phyloP scores from a whole-genome alignment of 2,329 filamentous ascomycete genomes.

The Venturia nashicola region DNA sequence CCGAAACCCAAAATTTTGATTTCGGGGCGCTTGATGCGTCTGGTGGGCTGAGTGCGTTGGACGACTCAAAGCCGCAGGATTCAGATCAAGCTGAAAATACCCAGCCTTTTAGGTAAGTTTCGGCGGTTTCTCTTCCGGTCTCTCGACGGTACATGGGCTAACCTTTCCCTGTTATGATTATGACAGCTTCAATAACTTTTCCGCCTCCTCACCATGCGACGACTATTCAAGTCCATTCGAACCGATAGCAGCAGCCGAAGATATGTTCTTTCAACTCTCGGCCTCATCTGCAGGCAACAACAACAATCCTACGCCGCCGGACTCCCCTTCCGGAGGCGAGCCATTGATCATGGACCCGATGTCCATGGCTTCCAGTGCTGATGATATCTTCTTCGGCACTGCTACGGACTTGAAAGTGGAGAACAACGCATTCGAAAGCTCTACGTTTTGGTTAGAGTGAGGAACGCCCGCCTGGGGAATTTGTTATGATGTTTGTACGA shows the following conservation, averaged over 20 bases:
- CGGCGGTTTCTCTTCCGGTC: not conserved
- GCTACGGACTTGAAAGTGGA: conserved; percentile 3
- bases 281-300: not conserved
- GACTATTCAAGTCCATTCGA: conserved; percentile 8
- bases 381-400: conserved; percentile 10
- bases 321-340: conserved; percentile 6
- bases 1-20: not conserved
- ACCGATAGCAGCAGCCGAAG: not conserved
- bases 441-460: not conserved
- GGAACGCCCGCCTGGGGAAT: not conserved
- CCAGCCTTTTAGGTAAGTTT: conserved; percentile 9
- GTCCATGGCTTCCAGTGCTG: not conserved
- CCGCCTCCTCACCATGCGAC: conserved; percentile 4
- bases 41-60: not conserved
- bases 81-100: not conserved
- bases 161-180: not conserved
- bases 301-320: conserved; percentile 8
- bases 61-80: not conserved
- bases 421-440: not conserved
- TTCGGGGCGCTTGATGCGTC: conserved; percentile 8
- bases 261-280: conserved; percentile 9
- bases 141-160: not conserved
- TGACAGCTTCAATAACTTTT: conserved; percentile 6
- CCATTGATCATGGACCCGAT: conserved; percentile 6
- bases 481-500: not conserved